These are phyloP conservation scores for Hypoxylon sp. DNA, from an alignment of 2,329 filamentous ascomycete species.

Conservation along the genomic window DNA sequence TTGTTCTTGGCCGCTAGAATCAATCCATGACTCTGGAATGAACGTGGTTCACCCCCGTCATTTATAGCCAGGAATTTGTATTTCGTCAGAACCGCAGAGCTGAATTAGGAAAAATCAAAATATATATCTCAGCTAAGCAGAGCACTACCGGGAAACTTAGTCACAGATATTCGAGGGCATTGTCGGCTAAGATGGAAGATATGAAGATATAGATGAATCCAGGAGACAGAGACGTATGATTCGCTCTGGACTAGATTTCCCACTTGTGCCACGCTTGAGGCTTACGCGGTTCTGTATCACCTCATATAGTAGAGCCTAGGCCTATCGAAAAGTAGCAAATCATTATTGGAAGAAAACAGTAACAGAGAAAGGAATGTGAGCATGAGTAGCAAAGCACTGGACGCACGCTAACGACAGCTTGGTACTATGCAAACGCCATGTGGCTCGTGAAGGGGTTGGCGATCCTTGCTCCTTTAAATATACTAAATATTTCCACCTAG, in stretches of 20 bases:
- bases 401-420: conserved; percentile 13
- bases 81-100: conserved; percentile 40
- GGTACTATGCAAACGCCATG: conserved; percentile 37
- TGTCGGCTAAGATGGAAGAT: conserved; percentile 31
- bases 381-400: too few species aligned
- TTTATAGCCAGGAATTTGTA: conserved; percentile 30
- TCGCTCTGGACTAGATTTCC: conserved; percentile 12
- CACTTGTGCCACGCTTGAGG: conserved; percentile 30
- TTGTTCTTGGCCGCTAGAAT: conserved; percentile 9
- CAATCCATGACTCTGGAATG: conserved; percentile 10
- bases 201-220: conserved; percentile 28
- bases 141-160: conserved; percentile 18
- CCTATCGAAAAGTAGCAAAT: too few species aligned
- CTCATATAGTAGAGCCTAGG: too few species aligned
- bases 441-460: conserved; percentile 38
- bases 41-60: conserved; percentile 7
- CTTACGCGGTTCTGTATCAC: conserved; percentile 1
- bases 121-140: conserved; percentile 23
- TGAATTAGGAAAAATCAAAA: conserved; percentile 31
- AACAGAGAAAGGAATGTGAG: too few species aligned
- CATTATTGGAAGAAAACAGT: too few species aligned
- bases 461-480: conserved; percentile 41
- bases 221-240: conserved; percentile 31
- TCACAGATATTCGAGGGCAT: conserved; percentile 15
- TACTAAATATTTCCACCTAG: conserved; percentile 36